Evolutionary conservation across 306 rosid species (phyloP), one percentile per base, ranked within the genome.

Genomic region (Rosa lucieae): DNA sequence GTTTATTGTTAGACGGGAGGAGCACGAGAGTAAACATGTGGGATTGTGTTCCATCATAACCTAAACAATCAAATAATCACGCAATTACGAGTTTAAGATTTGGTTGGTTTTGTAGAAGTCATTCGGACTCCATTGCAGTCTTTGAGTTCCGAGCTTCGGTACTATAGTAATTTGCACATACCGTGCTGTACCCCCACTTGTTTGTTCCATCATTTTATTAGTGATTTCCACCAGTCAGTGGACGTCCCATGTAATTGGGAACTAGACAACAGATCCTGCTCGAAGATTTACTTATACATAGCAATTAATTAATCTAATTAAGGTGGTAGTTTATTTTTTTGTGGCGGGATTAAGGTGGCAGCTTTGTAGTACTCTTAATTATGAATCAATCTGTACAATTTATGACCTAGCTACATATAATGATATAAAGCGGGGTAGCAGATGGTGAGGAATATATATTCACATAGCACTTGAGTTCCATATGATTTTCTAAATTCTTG

Each of bases 21-120:
- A 91, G 88, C 96, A 89, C 92, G 76, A 91, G 90, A 86, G 85
- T 86, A 69, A 86, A 84, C 91, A 83, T 89, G 89, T 81, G 87
- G 89, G 90, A 87, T 86, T 84, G 69, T 84, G 89, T 75, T 77
- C 42, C 29, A 42, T 59, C 29, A 80, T 67, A 51, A 53, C 23
- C 43, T 67, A 35, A 82, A 81, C 13, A 74, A 58, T 42, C 55
- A 42, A 51, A 80, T 43, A 71, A 79, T 70, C 35, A 67, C 83
- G 21, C 78, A 51, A 79, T 67, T 66, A 39, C 65, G 47, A 11
- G 49, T 53, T 78, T 63, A 67, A 82, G 42, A 40, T 37, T 49
- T 82, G 77, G 88, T 85, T 77, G 81, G 83, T 82, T 79, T 75
- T 69, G 46, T 74, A 77, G 77, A 83, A 75, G 76, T 73, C 80